Evolutionary conservation across 2,329 filamentous ascomycete species (phyloP).

Genomic region (Geosmithia putterillii): DNA sequence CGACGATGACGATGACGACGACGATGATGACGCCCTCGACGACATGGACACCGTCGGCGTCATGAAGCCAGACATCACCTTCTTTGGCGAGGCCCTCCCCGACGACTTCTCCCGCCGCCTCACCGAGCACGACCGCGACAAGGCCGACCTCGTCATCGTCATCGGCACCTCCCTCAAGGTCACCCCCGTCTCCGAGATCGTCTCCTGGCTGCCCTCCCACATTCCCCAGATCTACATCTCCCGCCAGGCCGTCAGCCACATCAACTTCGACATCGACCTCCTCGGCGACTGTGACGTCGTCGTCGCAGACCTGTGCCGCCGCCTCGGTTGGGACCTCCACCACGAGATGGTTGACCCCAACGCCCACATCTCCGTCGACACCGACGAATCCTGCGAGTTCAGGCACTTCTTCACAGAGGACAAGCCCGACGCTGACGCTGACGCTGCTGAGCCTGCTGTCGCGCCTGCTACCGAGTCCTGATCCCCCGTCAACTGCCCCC

Average conservation of each 20-base stretch:
- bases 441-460: neutral
- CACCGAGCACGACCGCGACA: slow-evolving; percentile 66
- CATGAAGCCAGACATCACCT: slow-evolving; percentile 97
- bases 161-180: slow-evolving; percentile 96
- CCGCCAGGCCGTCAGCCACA: slow-evolving; percentile 70
- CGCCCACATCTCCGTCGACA: slow-evolving; percentile 45
- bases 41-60: slow-evolving; percentile 57
- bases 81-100: slow-evolving; percentile 81
- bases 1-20: slow-evolving; percentile 24
- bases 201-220: slow-evolving; percentile 62
- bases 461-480: no score
- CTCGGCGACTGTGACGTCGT: slow-evolving; percentile 92
- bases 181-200: slow-evolving; percentile 85
- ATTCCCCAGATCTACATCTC: slow-evolving; percentile 89
- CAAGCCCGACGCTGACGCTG: neutral
- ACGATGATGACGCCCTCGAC: slow-evolving; percentile 35
- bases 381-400: slow-evolving; percentile 18
- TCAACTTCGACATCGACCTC: slow-evolving; percentile 92
- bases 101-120: slow-evolving; percentile 72
- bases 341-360: slow-evolving; percentile 73
- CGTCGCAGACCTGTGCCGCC: slow-evolving; percentile 72
- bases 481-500: no score
- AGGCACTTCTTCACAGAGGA: slow-evolving; percentile 20
- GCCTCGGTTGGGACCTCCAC: slow-evolving; percentile 66
- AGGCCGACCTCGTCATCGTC: slow-evolving; percentile 82